Base-by-base conservation (phyloP, 2,329 filamentous ascomycete genomes). In the Raffaelea deltoideospora region DNA sequence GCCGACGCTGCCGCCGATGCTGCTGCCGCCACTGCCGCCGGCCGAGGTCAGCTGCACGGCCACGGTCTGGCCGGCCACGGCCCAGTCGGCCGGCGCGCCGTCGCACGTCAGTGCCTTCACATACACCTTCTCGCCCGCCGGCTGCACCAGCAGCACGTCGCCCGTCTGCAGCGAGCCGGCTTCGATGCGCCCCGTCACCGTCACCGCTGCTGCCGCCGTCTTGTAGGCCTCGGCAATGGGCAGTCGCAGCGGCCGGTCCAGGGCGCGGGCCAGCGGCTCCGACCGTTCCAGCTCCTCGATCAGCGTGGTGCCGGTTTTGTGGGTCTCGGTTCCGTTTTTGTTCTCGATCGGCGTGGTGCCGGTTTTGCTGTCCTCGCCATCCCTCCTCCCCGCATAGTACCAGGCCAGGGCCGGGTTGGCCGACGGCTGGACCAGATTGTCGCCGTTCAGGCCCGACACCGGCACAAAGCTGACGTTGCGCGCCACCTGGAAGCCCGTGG, bases 221-320 rank as follows among this genome's bases (percentile, higher is more conserved):
- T 82, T 73, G 59, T 88, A 95, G 19, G 95, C 76, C 50, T 98
- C 88, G 4, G 75, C 76, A 26, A 98, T 81, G 4, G 84, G 85
- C 60, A 98, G 72, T 19, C 90, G 78, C 30, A 98, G 63, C 2
- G 88, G 82, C 43, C 82, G 85, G 35, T 79, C 69, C 9, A 96
- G 56, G 1, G 79, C 74, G 42, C 83, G 71, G 1, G 70, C 59
- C 41, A 74, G 69, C 5, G 85, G 76, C 44, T 88, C 81, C 0
- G 81, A 84, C n/a, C 67, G 70, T 48, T 98, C 88, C 10, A 98
- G 66, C 37, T 87, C 83, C 44, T 88, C 74, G 10, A 98, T 68
- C 3, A 98, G 61, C 0, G 85, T 92, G 1, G 68, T 64, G 1
- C 86, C 85, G 0, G 58, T 68, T n/a, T n/a, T n/a, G n/a, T n/a